Conservation (phyloP, 2,329 filamentous ascomycete species). For the Rhytidhysteron rufulum region DNA sequence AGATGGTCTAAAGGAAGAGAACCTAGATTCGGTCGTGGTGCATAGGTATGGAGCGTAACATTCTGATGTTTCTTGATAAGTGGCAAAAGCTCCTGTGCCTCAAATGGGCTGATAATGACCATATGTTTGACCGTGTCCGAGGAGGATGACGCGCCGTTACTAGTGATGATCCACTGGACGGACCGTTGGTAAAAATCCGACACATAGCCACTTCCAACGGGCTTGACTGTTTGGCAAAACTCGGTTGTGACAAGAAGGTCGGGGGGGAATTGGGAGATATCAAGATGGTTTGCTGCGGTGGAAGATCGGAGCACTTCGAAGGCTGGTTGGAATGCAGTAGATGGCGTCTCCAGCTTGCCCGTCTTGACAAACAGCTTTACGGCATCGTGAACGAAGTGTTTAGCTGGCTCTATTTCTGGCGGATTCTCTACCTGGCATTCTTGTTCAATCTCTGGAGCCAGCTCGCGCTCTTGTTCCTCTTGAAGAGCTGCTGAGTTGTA, state of each 20-base stretch:
- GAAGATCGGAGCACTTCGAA: conserved; percentile 44
- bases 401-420: conserved; percentile 30
- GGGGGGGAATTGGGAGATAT: conserved; percentile 33
- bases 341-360: conserved; percentile 27
- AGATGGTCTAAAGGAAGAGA: not conserved
- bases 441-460: conserved; percentile 60
- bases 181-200: conserved; percentile 50
- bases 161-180: conserved; percentile 51
- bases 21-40: conserved; percentile 38
- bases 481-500: conserved; percentile 42
- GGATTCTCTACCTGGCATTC: conserved; percentile 56
- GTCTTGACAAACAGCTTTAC: no score
- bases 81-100: conserved; percentile 52
- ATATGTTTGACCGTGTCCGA: conserved; percentile 17
- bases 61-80: conserved; percentile 30
- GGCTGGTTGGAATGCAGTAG: conserved; percentile 41
- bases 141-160: conserved; percentile 2
- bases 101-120: conserved; percentile 59
- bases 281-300: conserved; percentile 35
- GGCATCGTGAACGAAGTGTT: conserved; percentile 41
- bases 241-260: conserved; percentile 49
- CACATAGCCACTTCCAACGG: conserved; percentile 1
- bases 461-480: conserved; percentile 67
- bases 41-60: conserved; percentile 51
- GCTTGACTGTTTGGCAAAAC: conserved; percentile 47